Conservation (phyloP, 2,329 filamentous ascomycete genomes). For the Pseudopyricularia javanii region DNA sequence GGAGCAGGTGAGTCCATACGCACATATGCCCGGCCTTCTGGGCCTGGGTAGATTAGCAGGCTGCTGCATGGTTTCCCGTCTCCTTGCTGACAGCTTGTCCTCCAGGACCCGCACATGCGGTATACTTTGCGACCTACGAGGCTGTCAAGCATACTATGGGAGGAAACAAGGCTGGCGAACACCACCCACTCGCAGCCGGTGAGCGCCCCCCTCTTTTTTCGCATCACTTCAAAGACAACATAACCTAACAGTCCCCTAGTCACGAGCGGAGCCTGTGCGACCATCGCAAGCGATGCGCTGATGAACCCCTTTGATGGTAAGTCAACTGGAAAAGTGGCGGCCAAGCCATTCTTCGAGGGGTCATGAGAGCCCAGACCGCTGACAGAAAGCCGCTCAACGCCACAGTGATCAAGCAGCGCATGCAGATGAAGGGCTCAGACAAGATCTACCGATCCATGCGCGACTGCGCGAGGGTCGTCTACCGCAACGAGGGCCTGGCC, state of each 20-base stretch:
- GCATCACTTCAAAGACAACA: neutral
- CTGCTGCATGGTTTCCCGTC: too few species aligned
- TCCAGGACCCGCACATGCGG: conserved; percentile 84
- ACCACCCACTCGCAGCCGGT: conserved; percentile 92
- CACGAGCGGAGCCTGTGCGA: conserved; percentile 85
- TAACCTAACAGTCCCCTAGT: conserved; percentile 37
- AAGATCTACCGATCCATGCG: conserved; percentile 72
- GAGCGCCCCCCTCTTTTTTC: conserved; percentile 16
- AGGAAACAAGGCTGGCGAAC: conserved; percentile 74
- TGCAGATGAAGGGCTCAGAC: conserved; percentile 95
- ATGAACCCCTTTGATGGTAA: conserved; percentile 99
- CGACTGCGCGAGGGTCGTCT: conserved; percentile 81
- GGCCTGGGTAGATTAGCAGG: too few species aligned
- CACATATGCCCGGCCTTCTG: too few species aligned
- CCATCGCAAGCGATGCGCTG: conserved; percentile 91
- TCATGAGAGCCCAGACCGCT: neutral
- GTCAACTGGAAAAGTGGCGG: conserved; percentile 12
- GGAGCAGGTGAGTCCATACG: conserved; percentile 61
- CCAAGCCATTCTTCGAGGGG: neutral
- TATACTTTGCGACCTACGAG: conserved; percentile 98
- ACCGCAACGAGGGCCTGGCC: conserved; percentile 72
- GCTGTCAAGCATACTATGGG: conserved; percentile 93
- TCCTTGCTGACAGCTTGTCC: conserved; percentile 8
- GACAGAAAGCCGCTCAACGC: neutral
- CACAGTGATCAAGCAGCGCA: conserved; percentile 94